A percentile compares a stretch with the other conserved stretches of the same genome.
Conservation (phyloP, 148 eudicot genomes). For the Rhododendron ferrugineum region DNA sequence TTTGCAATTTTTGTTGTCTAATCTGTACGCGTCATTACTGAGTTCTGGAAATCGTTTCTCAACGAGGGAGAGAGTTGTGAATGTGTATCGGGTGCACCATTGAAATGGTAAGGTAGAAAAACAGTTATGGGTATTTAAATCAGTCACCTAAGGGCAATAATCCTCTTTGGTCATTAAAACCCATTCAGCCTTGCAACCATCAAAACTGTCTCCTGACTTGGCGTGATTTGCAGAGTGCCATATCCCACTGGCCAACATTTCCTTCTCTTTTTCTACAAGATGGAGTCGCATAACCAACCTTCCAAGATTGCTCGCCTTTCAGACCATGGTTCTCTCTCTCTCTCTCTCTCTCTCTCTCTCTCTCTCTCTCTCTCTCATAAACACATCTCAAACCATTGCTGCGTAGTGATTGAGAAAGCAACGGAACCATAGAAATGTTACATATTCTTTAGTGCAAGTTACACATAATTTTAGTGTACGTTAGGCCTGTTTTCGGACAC, state of each 20-base stretch:
- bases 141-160: neutral
- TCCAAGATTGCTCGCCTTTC: constrained; percentile 6
- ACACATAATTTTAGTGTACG: too few relatives aligned
- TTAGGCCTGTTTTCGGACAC: too few relatives aligned
- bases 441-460: too few relatives aligned
- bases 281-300: neutral
- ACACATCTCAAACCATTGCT: too few relatives aligned
- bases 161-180: neutral
- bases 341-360: neutral
- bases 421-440: too few relatives aligned
- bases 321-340: neutral
- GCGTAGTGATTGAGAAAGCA: too few relatives aligned
- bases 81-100: neutral
- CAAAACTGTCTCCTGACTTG: neutral
- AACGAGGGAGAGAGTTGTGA: neutral
- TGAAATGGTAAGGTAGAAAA: neutral
- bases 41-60: too few relatives aligned
- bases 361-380: neutral
- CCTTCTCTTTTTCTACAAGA: neutral
- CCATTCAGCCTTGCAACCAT: neutral
- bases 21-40: too few relatives aligned
- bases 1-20: too few relatives aligned
- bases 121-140: neutral
- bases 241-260: neutral
- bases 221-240: neutral